phyloP scores from a whole-genome alignment of 176 grass and related monocot species.

The Oryza meyeriana region DNA sequence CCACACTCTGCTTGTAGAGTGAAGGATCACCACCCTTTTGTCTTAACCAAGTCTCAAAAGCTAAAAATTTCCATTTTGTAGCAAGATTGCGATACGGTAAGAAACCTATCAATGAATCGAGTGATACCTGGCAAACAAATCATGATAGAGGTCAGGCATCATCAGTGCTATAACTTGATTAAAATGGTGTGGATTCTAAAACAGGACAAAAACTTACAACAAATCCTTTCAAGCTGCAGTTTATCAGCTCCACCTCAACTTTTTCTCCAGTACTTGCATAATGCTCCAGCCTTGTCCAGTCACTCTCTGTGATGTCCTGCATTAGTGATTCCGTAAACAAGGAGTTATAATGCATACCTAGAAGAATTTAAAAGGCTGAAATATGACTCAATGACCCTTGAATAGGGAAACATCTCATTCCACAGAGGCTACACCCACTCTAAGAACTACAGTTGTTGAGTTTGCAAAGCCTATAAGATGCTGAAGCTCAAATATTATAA shows the following conservation, averaged over 20 bases:
- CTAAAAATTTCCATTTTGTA: conserved; percentile 82
- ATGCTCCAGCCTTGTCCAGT: conserved; percentile 64
- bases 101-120: conserved; percentile 81
- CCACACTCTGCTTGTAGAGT: conserved; percentile 58
- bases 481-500: conserved; percentile 25
- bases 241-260: conserved; percentile 82
- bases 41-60: conserved; percentile 92
- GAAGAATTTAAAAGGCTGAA: not conserved
- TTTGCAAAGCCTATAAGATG: not conserved
- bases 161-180: not conserved
- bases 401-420: not conserved
- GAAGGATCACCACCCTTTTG: conserved; percentile 76
- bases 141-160: conserved; percentile 33
- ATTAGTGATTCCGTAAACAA: conserved; percentile 20
- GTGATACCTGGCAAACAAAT: conserved; percentile 69
- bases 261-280: conserved; percentile 67
- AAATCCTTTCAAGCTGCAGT: conserved; percentile 86
- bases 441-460: not conserved
- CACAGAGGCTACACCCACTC: not conserved
- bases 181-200: not conserved
- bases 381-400: not conserved
- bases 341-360: not conserved
- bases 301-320: conserved; percentile 56
- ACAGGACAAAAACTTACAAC: conserved; percentile 54
- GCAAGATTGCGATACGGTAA: conserved; percentile 87